A percentile compares a stretch with the other conserved stretches of the same genome.
Conservation (phyloP, 257 asterid species). For the Phtheirospermum japonicum region DNA sequence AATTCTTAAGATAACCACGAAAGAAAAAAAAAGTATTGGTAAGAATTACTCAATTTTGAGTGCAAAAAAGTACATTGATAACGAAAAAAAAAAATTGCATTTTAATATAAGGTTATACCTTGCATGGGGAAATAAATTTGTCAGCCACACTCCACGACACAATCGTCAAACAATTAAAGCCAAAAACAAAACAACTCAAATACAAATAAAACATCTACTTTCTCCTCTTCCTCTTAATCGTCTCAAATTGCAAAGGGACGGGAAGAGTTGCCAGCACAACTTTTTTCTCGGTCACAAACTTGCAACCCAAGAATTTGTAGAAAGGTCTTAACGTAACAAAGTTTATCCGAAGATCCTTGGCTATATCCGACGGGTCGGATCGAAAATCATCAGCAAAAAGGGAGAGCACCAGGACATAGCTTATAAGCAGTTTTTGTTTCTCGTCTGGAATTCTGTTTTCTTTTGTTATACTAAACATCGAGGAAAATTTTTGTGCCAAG, state of each 20-base stretch:
- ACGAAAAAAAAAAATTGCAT: too few species aligned
- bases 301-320: constrained; percentile 75
- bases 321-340: constrained; percentile 38
- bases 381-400: constrained; percentile 67
- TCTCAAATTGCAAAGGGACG: constrained; percentile 59
- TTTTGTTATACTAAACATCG: constrained; percentile 47
- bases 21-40: too few species aligned
- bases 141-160: too few species aligned
- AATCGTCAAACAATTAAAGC: neutral
- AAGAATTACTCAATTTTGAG: too few species aligned
- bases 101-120: too few species aligned
- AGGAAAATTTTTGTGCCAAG: constrained; percentile 58
- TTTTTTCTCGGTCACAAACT: constrained; percentile 48
- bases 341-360: constrained; percentile 70
- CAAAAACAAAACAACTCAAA: neutral
- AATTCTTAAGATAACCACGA: too few species aligned
- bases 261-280: constrained; percentile 57
- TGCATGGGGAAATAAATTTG: neutral
- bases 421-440: constrained; percentile 52
- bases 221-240: constrained; percentile 42
- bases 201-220: constrained; percentile 17
- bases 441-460: constrained; percentile 49
- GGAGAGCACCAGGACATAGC: constrained; percentile 75
- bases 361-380: constrained; percentile 62
- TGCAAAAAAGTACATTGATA: too few species aligned